Evolutionary conservation across 108 stramenopile genomes (phyloP).

Genomic region (Parmales sp.): DNA sequence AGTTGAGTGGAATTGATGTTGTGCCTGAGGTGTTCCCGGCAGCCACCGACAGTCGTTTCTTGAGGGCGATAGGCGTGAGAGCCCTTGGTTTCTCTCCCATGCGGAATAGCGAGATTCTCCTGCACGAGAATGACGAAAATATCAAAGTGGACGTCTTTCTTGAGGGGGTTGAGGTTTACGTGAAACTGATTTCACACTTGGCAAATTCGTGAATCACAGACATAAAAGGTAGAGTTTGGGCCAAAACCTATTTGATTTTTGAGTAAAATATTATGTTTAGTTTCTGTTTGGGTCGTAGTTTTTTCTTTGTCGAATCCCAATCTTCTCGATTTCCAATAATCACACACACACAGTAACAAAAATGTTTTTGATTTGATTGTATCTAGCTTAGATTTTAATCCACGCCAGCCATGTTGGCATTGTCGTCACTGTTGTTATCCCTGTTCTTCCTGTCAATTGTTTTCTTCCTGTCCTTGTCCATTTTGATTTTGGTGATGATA

Average conservation of each 20-base stretch:
- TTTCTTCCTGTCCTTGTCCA: conserved; percentile 97
- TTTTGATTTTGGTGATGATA: conserved; percentile 95
- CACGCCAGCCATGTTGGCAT: conserved; percentile 90
- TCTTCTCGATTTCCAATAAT: too few relatives aligned
- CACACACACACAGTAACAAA: background rate
- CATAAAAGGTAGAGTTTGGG: too few relatives aligned
- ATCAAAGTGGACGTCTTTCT: conserved; percentile 69
- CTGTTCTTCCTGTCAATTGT: conserved; percentile 89
- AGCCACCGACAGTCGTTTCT: conserved; percentile 85
- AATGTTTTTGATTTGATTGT: background rate
- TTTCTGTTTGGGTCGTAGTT: too few relatives aligned
- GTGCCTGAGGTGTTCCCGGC: conserved; percentile 90
- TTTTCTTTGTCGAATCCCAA: too few relatives aligned
- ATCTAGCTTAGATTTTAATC: conserved; percentile 51
- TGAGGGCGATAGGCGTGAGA: conserved; percentile 70
- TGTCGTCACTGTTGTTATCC: conserved; percentile 40
- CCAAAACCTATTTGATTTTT: too few relatives aligned
- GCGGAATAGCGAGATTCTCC: conserved; percentile 76
- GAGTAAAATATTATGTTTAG: too few relatives aligned
- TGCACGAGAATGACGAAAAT: conserved; percentile 95
- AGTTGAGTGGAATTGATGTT: conserved; percentile 45
- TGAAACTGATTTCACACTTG: conserved; percentile 51
- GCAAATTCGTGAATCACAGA: too few relatives aligned
- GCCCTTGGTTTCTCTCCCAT: conserved; percentile 93
- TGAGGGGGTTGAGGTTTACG: conserved; percentile 82